Evolutionary conservation across 441 rosid species (phyloP).

Genomic region (Iberis amara): DNA sequence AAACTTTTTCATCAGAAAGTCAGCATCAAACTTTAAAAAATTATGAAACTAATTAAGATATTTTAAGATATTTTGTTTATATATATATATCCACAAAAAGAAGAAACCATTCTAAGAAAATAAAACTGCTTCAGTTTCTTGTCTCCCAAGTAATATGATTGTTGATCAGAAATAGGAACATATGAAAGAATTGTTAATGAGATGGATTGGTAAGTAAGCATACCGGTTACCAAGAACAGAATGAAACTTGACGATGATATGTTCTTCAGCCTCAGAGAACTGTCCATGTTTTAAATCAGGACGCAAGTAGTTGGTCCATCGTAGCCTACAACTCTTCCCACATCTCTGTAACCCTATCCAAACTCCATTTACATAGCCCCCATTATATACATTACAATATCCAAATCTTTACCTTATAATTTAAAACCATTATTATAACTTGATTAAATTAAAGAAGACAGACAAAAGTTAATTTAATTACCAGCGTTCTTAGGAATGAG

Average conservation of each 20-base stretch:
- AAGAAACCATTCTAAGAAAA: no score
- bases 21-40: not conserved
- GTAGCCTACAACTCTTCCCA: constrained; percentile 75
- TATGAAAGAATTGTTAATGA: no score
- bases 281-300: constrained; percentile 79
- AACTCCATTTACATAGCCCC: not conserved
- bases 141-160: no score
- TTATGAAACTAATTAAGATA: no score
- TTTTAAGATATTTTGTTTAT: no score
- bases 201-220: no score
- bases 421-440: not conserved
- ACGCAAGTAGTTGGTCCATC: constrained; percentile 84
- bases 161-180: no score
- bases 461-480: constrained; percentile 14
- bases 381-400: not conserved
- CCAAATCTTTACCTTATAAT: no score
- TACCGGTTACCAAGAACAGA: constrained; percentile 71
- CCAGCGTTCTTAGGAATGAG: constrained; percentile 95
- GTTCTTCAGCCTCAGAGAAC: constrained; percentile 66
- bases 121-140: no score
- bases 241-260: constrained; percentile 69
- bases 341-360: constrained; percentile 40
- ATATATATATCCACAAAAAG: no score
- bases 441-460: not conserved
- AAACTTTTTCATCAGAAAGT: not conserved